Base-by-base conservation (phyloP, 2,329 filamentous ascomycete genomes). In the Chaetomiaceae sp. region DNA sequence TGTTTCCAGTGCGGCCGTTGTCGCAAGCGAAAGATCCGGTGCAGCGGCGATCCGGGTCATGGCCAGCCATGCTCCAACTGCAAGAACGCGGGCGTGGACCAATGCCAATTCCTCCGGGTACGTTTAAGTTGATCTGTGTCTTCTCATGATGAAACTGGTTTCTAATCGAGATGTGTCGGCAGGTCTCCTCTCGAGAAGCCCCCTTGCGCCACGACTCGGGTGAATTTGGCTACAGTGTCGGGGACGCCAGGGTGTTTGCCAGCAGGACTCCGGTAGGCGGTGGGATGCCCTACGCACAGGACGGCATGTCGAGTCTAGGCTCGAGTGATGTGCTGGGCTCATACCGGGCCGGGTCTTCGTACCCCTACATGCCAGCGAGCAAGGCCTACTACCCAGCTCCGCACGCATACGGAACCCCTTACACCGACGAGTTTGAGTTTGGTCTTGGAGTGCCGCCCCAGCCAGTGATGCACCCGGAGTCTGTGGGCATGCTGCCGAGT, bases 11-110 rank as follows among this genome's bases (percentile, higher is more conserved):
- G 92, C 69, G 83, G 84, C 33, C 84, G 92, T 61, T 97, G 92
- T 71, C 84, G 92, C 56, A 91, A 92, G 73, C 83, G 92, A 55
- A 97, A 97, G 76, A 97, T 97, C 64, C 87, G 89, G 62, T 97
- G 92, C 73, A 95, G 88, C 65, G 92, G 92, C 39, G 90, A 96
- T 66, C 77, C 80, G 31, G 88, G 87, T 29, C 82, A 86, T 64
- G 87, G 87, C n/a, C 72, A 76, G 36, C 84, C 85, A n/a, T 97
- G 92, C 70, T 76, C 80, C 11, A 95, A 91, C 69, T 97, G 92
- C 75, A 87, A 83, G 64, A 83, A 77, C 57, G 86, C 91, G 48
- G 87, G 87, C 12, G 74, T 80, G 23, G 81, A 85, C 20, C 74
- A 78, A 6, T 96, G 92, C 67, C 81, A 85, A 53, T 96, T 95